Evolutionary conservation across 306 rosid species (phyloP).

Genomic region (Cyamopsis tetragonoloba): DNA sequence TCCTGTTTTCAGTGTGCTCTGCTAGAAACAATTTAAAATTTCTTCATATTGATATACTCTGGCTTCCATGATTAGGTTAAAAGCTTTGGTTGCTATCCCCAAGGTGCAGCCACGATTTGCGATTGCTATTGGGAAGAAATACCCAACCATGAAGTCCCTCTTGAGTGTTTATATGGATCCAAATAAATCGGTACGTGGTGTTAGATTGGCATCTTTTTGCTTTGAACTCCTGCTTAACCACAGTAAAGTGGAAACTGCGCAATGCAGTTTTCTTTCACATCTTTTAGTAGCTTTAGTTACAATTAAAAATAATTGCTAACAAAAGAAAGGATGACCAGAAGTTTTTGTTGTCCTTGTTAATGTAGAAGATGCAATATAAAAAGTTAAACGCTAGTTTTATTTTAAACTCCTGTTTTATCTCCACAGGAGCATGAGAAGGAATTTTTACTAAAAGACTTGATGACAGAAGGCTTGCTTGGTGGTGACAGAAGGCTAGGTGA

Average conservation of each 20-base stretch:
- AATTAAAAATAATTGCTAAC: neutral
- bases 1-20: neutral
- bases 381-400: conserved; percentile 9
- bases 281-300: neutral
- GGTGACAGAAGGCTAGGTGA: conserved; percentile 82
- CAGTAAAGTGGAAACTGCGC: neutral
- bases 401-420: no score
- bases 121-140: conserved; percentile 80
- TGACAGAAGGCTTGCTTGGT: conserved; percentile 60
- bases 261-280: conserved; percentile 5
- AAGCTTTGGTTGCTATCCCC: conserved; percentile 89
- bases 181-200: conserved; percentile 53
- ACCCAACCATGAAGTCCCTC: conserved; percentile 87
- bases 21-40: neutral
- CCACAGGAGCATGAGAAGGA: conserved; percentile 82
- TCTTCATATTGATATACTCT: neutral
- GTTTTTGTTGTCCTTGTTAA: neutral
- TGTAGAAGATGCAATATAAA: neutral
- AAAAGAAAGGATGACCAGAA: neutral
- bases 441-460: conserved; percentile 77
- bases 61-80: conserved; percentile 58
- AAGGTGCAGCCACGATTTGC: conserved; percentile 97
- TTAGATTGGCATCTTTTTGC: conserved; percentile 13
- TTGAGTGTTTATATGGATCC: conserved; percentile 80
- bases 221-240: conserved; percentile 19